Conservation (phyloP, 2,329 filamentous ascomycete genomes). For the Penicillium sp. region DNA sequence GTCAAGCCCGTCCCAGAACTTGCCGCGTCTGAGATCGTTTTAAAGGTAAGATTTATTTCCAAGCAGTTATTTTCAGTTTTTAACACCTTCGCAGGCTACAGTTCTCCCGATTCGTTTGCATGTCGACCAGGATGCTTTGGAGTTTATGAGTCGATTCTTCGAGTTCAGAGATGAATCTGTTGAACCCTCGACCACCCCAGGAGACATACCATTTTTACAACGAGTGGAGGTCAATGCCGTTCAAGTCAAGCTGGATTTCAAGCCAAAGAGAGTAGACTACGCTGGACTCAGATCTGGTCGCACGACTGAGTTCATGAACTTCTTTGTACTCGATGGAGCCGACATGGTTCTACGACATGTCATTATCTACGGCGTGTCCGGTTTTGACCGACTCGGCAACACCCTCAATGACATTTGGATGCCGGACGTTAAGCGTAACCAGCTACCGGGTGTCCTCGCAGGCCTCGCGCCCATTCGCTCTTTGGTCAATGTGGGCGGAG, state of each 20-base stretch:
- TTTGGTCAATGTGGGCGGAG: slow-evolving; percentile 85
- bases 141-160: slow-evolving; percentile 97
- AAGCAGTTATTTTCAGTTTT: not conserved
- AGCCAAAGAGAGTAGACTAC: slow-evolving; percentile 97
- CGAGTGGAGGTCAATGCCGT: slow-evolving; percentile 84
- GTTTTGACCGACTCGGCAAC: slow-evolving; percentile 86
- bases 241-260: slow-evolving; percentile 88
- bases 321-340: slow-evolving; percentile 85
- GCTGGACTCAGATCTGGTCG: slow-evolving; percentile 86
- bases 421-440: slow-evolving; percentile 85
- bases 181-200: slow-evolving; percentile 56
- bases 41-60: slow-evolving; percentile 57
- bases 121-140: slow-evolving; percentile 94
- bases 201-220: slow-evolving; percentile 83
- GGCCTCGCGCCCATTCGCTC: slow-evolving; percentile 88
- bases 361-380: slow-evolving; percentile 88
- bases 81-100: slow-evolving; percentile 51
- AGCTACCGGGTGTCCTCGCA: slow-evolving; percentile 84
- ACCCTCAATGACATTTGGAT: slow-evolving; percentile 96
- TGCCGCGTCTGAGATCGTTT: slow-evolving; percentile 83
- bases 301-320: slow-evolving; percentile 99
- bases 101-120: slow-evolving; percentile 85
- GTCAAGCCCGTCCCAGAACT: slow-evolving; percentile 83
- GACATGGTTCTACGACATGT: slow-evolving; percentile 83
- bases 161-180: slow-evolving; percentile 84